A percentile compares a stretch with the other conserved stretches of the same genome.
These are phyloP conservation scores for Pestalotiopsis sp. DNA, from an alignment of 2,329 filamentous ascomycete species.

Conservation along the genomic window DNA sequence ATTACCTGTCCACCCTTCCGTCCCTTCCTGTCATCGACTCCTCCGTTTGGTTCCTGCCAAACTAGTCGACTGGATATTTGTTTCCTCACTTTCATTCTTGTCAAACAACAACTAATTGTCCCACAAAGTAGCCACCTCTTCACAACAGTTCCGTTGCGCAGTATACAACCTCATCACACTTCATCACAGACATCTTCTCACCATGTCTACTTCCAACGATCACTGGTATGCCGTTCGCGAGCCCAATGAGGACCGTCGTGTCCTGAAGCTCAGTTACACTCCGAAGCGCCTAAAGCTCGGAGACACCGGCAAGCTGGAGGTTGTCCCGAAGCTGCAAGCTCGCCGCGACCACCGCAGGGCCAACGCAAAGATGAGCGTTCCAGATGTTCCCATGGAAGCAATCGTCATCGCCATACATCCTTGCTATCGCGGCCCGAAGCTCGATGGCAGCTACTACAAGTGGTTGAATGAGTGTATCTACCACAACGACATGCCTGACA, in stretches of 20 bases:
- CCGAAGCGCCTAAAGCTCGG: background rate
- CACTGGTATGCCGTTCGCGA: too few species aligned
- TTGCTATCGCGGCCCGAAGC: background rate
- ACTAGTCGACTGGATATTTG: too few species aligned
- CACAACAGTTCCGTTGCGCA: too few species aligned
- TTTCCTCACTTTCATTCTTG: too few species aligned
- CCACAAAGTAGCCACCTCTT: too few species aligned
- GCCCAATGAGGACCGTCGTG: background rate
- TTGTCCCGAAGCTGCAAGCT: background rate
- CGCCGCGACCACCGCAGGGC: background rate
- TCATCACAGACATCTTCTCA: too few species aligned
- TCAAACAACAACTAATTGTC: too few species aligned
- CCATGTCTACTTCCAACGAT: too few species aligned
- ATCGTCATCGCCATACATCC: background rate
- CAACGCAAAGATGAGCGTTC: background rate
- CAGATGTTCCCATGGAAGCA: background rate
- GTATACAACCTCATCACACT: too few species aligned
- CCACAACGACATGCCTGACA: slow-evolving; percentile 4
- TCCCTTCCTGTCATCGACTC: too few species aligned
- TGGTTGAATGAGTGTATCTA: background rate
- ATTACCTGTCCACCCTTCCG: too few species aligned
- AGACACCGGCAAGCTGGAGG: background rate
- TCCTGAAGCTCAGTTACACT: background rate
- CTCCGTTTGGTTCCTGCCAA: too few species aligned
- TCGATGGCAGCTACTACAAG: slow-evolving; percentile 3